Evolutionary conservation across 352 stramenopile genomes (phyloP).

Genomic region (Globisporangium nagaii): DNA sequence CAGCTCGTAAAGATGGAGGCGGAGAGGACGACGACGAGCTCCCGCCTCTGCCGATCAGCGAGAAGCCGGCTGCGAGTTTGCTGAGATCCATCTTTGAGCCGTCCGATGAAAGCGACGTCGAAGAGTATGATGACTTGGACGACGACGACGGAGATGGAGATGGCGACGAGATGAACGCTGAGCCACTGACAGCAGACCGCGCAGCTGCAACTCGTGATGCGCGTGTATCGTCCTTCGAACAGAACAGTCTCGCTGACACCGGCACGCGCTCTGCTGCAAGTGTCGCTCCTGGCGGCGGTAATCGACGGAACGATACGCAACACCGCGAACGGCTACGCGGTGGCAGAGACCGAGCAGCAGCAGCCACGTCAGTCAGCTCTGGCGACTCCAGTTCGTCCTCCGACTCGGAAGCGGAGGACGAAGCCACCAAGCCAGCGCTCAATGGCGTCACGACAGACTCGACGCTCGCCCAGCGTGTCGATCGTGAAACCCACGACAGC

Average conservation of each 20-base stretch:
- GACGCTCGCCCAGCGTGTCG: too few relatives aligned
- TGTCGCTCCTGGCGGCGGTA: background rate
- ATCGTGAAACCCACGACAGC: background rate
- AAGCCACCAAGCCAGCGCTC: too few relatives aligned
- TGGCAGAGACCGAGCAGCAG: slow-evolving; percentile 3
- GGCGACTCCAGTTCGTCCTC: slow-evolving; percentile 8
- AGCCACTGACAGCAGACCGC: background rate
- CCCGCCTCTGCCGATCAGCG: slow-evolving; percentile 27
- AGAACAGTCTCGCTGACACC: slow-evolving; percentile 2
- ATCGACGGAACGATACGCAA: slow-evolving; percentile 4
- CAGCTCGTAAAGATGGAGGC: background rate
- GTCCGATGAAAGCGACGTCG: slow-evolving; percentile 43
- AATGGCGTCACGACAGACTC: background rate
- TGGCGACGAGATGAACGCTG: slow-evolving; percentile 15
- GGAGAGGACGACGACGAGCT: slow-evolving; percentile 19
- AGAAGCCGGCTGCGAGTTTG: slow-evolving; percentile 42
- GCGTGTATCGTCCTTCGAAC: background rate
- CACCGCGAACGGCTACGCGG: background rate
- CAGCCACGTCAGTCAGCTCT: background rate
- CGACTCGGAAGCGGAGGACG: background rate
- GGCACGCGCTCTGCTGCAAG: background rate
- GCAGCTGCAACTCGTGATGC: background rate
- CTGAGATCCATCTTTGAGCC: slow-evolving; percentile 83
- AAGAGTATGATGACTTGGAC: slow-evolving; percentile 38
- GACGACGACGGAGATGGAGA: slow-evolving; percentile 18